Evolutionary conservation across 306 rosid species (phyloP).

Genomic region (Acmispon strigosus): DNA sequence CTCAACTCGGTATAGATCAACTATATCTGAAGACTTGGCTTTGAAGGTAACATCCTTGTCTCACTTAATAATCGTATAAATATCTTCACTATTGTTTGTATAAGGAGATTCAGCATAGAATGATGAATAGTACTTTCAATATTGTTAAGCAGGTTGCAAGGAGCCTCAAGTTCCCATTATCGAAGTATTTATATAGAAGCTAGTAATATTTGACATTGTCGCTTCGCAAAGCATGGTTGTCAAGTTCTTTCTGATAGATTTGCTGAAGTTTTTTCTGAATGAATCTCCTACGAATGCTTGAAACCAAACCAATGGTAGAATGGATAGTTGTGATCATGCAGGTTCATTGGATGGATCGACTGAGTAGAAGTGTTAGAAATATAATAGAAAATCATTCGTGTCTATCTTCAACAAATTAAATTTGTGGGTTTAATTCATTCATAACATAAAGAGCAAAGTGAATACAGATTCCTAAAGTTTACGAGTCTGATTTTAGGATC

Average conservation of each 20-base stretch:
- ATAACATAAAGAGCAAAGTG: no score
- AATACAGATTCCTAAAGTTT: no score
- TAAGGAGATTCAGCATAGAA: background rate
- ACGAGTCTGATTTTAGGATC: no score
- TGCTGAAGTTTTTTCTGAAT: no score
- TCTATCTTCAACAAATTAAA: no score
- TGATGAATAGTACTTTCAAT: background rate
- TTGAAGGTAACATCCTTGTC: constrained; percentile 48
- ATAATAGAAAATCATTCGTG: no score
- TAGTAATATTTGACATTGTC: constrained; percentile 14
- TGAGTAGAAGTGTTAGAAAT: no score
- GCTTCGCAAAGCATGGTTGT: constrained; percentile 15
- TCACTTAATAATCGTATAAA: background rate
- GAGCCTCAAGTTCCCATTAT: constrained; percentile 84
- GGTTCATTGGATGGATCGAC: background rate
- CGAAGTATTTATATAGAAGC: constrained; percentile 75
- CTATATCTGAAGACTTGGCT: constrained; percentile 70
- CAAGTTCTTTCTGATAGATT: background rate
- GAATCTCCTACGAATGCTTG: background rate
- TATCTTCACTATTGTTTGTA: background rate
- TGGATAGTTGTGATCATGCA: background rate
- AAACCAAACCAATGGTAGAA: constrained; percentile 1
- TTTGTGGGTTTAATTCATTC: no score
- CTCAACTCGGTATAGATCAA: constrained; percentile 69
- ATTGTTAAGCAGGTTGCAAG: constrained; percentile 72